These are phyloP conservation scores for Nadsonia fulvescens DNA, from an alignment of 805 yeast genomes.

Conservation along the genomic window DNA sequence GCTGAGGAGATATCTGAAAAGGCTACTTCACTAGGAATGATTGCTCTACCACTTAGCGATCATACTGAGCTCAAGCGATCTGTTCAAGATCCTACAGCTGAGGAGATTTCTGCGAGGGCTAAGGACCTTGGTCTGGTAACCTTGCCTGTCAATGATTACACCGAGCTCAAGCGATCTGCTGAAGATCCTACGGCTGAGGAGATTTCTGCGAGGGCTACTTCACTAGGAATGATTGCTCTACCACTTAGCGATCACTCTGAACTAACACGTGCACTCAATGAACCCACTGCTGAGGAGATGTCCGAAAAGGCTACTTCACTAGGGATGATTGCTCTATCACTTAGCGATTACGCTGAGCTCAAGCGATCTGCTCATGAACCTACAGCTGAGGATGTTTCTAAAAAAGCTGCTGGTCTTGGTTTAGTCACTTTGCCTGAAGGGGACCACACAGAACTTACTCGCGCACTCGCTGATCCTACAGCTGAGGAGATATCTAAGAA, in stretches of 20 bases:
- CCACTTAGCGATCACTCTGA: constrained; percentile 9
- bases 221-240: constrained; percentile 7
- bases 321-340: constrained; percentile 9
- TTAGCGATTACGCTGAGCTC: constrained; percentile 7
- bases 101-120: constrained; percentile 15
- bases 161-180: constrained; percentile 4
- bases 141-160: constrained; percentile 5
- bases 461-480: constrained; percentile 1
- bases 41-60: constrained; percentile 11
- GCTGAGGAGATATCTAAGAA: constrained; percentile 3
- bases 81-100: constrained; percentile 12
- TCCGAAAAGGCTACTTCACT: constrained; percentile 5
- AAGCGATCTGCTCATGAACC: constrained; percentile 7
- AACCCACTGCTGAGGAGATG: constrained; percentile 7
- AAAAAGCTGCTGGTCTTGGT: constrained; percentile 3
- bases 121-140: constrained; percentile 11
- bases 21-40: constrained; percentile 11
- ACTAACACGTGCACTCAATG: constrained; percentile 1
- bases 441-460: constrained; percentile 2
- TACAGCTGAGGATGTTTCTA: constrained; percentile 8
- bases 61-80: constrained; percentile 8
- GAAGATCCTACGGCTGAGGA: constrained; percentile 5
- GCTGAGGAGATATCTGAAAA: constrained; percentile 9
- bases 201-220: constrained; percentile 3
- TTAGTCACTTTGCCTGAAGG: background rate